Evolutionary conservation across 768 basidiomycete genomes (phyloP).

Genomic region (Termitomyces sp.): DNA sequence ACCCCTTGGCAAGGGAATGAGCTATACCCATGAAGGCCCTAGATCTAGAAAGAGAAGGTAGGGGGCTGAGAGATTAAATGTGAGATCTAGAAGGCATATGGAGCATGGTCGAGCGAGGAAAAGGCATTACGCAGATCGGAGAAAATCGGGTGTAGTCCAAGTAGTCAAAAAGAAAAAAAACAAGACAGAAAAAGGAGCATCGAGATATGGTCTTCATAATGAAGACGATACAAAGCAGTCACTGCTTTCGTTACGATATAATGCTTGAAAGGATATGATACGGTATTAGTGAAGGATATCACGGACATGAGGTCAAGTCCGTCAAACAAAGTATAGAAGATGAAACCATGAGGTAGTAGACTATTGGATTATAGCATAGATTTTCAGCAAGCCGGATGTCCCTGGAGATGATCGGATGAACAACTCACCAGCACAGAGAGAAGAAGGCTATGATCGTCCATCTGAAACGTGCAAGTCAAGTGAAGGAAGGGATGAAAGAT

Average conservation of each 20-base stretch:
- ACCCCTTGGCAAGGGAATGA: constrained; percentile 1
- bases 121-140: constrained; percentile 2
- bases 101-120: neutral
- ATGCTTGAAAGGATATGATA: neutral
- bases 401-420: constrained; percentile 12
- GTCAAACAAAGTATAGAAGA: constrained; percentile 3
- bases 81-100: constrained; percentile 8
- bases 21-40: neutral
- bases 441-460: neutral
- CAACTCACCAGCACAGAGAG: neutral
- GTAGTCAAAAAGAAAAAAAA: neutral
- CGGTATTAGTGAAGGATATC: neutral
- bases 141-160: neutral
- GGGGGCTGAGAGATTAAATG: neutral
- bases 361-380: neutral
- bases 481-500: neutral
- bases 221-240: neutral
- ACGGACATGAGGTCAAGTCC: neutral
- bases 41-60: constrained; percentile 10
- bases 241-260: neutral
- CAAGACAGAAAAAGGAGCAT: neutral
- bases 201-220: neutral
- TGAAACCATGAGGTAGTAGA: constrained; percentile 6
- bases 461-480: neutral
- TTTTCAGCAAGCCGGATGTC: constrained; percentile 4